phyloP scores from a whole-genome alignment of 495 filamentous ascomycete species.

The Penicillium waksmanii region DNA sequence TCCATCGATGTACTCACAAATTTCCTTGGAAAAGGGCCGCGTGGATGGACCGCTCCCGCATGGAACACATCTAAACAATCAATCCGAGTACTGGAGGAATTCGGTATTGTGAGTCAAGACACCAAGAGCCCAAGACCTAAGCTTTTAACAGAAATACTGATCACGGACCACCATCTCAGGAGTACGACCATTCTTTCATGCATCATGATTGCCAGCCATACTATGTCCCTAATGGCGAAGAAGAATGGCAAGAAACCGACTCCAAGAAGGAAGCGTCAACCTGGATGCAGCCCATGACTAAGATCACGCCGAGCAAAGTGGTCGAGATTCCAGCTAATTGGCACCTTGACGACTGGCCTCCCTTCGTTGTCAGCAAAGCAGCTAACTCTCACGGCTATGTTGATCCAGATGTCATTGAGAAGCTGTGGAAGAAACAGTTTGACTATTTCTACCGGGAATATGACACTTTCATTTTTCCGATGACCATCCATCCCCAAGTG shows the following conservation, averaged over 20 bases:
- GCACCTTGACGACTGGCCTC: conserved; percentile 61
- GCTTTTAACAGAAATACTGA: background rate
- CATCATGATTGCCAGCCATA: conserved; percentile 62
- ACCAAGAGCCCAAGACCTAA: no score
- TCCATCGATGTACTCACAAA: conserved; percentile 35
- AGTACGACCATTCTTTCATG: conserved; percentile 52
- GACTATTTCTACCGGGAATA: conserved; percentile 64
- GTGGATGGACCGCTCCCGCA: conserved; percentile 47
- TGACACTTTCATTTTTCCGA: conserved; percentile 64
- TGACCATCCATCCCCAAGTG: conserved; percentile 64
- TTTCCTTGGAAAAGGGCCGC: conserved; percentile 36
- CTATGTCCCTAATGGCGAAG: conserved; percentile 49
- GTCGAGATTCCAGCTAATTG: conserved; percentile 61
- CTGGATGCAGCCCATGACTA: conserved; percentile 60
- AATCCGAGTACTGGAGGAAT: conserved; percentile 48
- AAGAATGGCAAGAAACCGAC: conserved; percentile 54
- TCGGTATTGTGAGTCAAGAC: conserved; percentile 21
- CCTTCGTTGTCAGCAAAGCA: conserved; percentile 56
- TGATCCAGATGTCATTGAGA: conserved; percentile 56
- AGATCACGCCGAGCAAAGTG: conserved; percentile 48
- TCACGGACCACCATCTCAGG: conserved; percentile 10
- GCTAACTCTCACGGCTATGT: conserved; percentile 60
- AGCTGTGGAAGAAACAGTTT: conserved; percentile 63
- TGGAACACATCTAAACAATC: conserved; percentile 57
- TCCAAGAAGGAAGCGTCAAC: conserved; percentile 50